Conservation (phyloP, 1,284 basidiomycete genomes). For the Apiotrichum siamense region DNA sequence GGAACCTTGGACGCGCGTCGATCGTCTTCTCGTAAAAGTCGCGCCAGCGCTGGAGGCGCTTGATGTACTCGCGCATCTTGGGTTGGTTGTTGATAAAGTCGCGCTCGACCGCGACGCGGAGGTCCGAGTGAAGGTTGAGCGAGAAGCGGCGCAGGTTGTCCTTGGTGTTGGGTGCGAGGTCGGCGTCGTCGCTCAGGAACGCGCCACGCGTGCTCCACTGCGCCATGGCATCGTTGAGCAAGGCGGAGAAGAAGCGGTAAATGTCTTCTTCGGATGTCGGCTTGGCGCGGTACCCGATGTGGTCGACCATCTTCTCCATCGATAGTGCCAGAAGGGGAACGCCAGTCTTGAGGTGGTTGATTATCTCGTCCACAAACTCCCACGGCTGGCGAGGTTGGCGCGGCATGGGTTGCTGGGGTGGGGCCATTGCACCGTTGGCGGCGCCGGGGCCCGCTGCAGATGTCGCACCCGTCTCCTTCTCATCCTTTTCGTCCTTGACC, state of each 20-base stretch:
- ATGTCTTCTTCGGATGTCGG: slow-evolving; percentile 88
- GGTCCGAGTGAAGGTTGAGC: slow-evolving; percentile 59
- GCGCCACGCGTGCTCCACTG: slow-evolving; percentile 67
- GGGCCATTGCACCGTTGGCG: slow-evolving; percentile 23
- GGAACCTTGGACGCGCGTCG: slow-evolving; percentile 73
- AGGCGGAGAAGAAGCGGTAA: slow-evolving; percentile 81
- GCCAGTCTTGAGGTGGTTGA: slow-evolving; percentile 90
- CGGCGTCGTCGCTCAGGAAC: slow-evolving; percentile 67
- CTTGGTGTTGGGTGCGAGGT: slow-evolving; percentile 56
- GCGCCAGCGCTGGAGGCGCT: slow-evolving; percentile 84
- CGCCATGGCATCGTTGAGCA: slow-evolving; percentile 61
- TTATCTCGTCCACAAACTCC: slow-evolving; percentile 91
- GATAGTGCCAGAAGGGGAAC: slow-evolving; percentile 92
- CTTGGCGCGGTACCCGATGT: slow-evolving; percentile 88
- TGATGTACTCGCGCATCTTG: slow-evolving; percentile 80
- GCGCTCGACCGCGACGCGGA: slow-evolving; percentile 79
- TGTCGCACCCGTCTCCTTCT: not conserved
- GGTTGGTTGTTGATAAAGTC: slow-evolving; percentile 82
- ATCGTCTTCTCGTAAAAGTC: slow-evolving; percentile 83
- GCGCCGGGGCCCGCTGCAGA: slow-evolving; percentile 10
- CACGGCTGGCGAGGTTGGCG: slow-evolving; percentile 67
- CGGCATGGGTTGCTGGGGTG: slow-evolving; percentile 38
- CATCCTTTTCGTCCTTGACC: slow-evolving; percentile 24
- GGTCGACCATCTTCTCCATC: slow-evolving; percentile 96
- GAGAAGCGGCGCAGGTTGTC: slow-evolving; percentile 65